These are phyloP conservation scores for Thelonectria rubi DNA, from an alignment of 2,329 filamentous ascomycete species.

Conservation along the genomic window DNA sequence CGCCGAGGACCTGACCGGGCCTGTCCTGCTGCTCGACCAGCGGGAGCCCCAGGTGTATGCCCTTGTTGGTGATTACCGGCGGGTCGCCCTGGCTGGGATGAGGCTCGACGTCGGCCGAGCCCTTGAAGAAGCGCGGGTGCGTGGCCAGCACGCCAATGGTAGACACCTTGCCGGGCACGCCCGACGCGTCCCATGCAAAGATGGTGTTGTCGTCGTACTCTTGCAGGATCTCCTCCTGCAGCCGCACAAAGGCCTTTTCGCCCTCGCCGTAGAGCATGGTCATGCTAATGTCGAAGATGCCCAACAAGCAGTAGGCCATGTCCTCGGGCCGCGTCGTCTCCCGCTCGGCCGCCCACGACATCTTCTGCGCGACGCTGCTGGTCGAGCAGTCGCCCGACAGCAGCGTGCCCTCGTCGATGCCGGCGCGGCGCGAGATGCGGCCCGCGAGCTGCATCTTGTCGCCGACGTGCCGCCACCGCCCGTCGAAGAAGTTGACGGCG, in stretches of 20 bases:
- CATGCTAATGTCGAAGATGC: slow-evolving; percentile 37
- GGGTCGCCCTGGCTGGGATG: slow-evolving; percentile 23
- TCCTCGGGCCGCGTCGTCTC: slow-evolving; percentile 35
- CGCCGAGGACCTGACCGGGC: slow-evolving; percentile 9
- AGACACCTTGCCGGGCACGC: slow-evolving; percentile 19
- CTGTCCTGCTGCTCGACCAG: slow-evolving; percentile 2
- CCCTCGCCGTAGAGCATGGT: slow-evolving; percentile 38
- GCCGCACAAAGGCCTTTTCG: slow-evolving; percentile 34
- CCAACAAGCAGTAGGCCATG: slow-evolving; percentile 37
- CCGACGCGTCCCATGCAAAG: slow-evolving; percentile 34
- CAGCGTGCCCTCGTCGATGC: slow-evolving; percentile 27
- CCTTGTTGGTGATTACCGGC: slow-evolving; percentile 29
- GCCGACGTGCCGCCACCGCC: slow-evolving; percentile 23
- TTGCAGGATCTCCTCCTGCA: slow-evolving; percentile 41
- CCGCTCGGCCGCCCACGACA: slow-evolving; percentile 34
- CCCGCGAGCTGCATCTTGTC: slow-evolving; percentile 19
- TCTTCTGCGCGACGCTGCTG: slow-evolving; percentile 29
- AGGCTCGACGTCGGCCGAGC: slow-evolving; percentile 5
- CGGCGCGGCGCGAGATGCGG: slow-evolving; percentile 17
- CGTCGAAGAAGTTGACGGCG: slow-evolving; percentile 27
- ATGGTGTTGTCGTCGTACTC: slow-evolving; percentile 36
- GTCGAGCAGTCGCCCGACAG: slow-evolving; percentile 14
- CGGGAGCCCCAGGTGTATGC: slow-evolving; percentile 25
- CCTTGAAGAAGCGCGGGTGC: slow-evolving; percentile 27
- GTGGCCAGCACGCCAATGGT: slow-evolving; percentile 27